Evolutionary conservation across 139 green algal species (phyloP).

Genomic region (Desmodesmus armatus): DNA sequence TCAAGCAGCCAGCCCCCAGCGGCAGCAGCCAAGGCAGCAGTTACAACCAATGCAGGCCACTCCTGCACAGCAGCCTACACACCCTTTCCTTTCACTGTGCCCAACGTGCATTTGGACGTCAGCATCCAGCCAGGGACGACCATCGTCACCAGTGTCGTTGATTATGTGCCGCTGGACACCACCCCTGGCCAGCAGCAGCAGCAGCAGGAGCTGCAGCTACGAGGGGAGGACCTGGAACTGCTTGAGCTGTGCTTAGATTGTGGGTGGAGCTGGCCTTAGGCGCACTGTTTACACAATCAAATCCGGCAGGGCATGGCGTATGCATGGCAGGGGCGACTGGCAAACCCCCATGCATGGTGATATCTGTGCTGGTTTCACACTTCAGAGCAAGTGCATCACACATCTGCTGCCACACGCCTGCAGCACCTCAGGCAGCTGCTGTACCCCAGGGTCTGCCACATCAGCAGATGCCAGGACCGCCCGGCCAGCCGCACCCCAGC

Average conservation of each 20-base stretch:
- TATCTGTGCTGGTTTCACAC: no score
- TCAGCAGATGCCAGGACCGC: no score
- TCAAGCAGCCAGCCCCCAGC: neutral
- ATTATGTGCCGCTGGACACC: neutral
- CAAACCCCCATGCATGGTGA: no score
- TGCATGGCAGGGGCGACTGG: no score
- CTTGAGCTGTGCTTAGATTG: neutral
- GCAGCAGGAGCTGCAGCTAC: neutral
- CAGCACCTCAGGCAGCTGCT: no score
- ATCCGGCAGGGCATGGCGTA: no score
- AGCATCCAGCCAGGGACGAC: slow-evolving; percentile 7
- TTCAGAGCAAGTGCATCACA: no score
- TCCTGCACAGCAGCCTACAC: neutral
- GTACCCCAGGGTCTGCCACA: no score
- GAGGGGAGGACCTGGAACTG: slow-evolving; percentile 3
- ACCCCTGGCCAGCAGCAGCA: no score
- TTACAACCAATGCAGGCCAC: neutral
- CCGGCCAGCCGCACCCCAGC: neutral
- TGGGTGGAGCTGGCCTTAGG: neutral
- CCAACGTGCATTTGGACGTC: neutral
- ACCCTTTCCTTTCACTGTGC: neutral
- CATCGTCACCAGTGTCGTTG: neutral
- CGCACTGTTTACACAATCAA: no score
- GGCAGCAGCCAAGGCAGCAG: neutral
- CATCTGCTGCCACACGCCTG: no score